Conservation (phyloP, 2,329 filamentous ascomycete species). For the Coniochaeta prunicola region DNA sequence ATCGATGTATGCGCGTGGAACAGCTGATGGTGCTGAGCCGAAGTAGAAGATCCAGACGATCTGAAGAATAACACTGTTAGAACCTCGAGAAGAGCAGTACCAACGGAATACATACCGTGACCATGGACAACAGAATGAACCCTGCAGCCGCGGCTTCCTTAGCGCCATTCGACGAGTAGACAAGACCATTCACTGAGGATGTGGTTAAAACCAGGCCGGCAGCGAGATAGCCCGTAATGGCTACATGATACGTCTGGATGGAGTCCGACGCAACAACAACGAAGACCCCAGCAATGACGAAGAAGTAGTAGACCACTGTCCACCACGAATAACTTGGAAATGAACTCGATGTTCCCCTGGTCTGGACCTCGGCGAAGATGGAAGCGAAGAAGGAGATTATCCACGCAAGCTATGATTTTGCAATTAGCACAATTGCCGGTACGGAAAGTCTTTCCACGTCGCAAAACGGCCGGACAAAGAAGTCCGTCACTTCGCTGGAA, state of each 20-base stretch:
- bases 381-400: slow-evolving; percentile 84
- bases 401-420: slow-evolving; percentile 73
- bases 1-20: slow-evolving; percentile 85
- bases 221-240: slow-evolving; percentile 79
- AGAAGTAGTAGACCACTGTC: slow-evolving; percentile 78
- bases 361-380: slow-evolving; percentile 60
- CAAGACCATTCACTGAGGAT: slow-evolving; percentile 76
- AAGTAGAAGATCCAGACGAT: slow-evolving; percentile 99
- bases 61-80: slow-evolving; percentile 37
- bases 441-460: background rate
- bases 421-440: slow-evolving; percentile 5
- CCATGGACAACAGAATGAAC: slow-evolving; percentile 89
- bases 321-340: slow-evolving; percentile 94
- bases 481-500: background rate
- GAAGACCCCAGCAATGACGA: slow-evolving; percentile 71
- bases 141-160: slow-evolving; percentile 85
- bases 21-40: slow-evolving; percentile 80
- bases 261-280: slow-evolving; percentile 79
- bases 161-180: slow-evolving; percentile 67
- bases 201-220: slow-evolving; percentile 80
- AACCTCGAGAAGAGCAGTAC: background rate
- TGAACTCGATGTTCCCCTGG: slow-evolving; percentile 25
- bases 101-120: slow-evolving; percentile 59
- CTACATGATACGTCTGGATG: slow-evolving; percentile 83
- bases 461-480: background rate